phyloP scores from a whole-genome alignment of 176 grass and related monocot species.

The Paspalum notatum region DNA sequence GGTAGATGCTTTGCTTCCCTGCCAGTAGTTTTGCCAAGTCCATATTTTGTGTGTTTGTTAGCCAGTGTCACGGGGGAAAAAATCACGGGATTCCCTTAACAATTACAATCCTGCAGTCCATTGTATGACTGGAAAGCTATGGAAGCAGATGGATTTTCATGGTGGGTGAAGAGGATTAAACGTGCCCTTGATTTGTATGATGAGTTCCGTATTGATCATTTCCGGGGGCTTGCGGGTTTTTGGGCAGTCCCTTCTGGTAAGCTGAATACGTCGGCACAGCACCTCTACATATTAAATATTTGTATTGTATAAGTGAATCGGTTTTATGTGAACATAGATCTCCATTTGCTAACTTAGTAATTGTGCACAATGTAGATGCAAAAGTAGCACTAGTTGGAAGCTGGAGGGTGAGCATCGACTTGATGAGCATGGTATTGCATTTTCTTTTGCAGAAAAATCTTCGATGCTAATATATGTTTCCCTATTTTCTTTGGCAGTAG shows the following conservation, averaged over 20 bases:
- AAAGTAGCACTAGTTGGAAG: conserved; percentile 78
- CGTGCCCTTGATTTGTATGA: conserved; percentile 98
- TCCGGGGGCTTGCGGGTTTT: conserved; percentile 84
- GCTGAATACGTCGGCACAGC: conserved; percentile 25
- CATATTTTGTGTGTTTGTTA: conserved; percentile 27
- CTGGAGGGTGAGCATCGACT: conserved; percentile 79
- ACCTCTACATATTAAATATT: conserved; percentile 18
- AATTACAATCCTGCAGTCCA: conserved; percentile 58
- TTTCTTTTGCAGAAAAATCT: conserved; percentile 16
- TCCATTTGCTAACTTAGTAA: conserved; percentile 31
- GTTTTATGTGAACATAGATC: conserved; percentile 29
- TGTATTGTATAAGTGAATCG: conserved; percentile 26
- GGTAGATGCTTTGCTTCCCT: conserved; percentile 45
- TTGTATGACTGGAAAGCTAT: conserved; percentile 94
- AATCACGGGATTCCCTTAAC: conserved; percentile 20
- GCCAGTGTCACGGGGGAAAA: neutral
- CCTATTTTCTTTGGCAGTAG: conserved; percentile 73
- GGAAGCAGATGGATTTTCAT: conserved; percentile 75
- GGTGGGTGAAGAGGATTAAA: conserved; percentile 94
- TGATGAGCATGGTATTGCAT: conserved; percentile 8
- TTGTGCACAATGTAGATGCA: conserved; percentile 62
- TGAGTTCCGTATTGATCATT: conserved; percentile 98
- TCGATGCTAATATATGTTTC: conserved; percentile 42
- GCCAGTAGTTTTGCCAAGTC: neutral
- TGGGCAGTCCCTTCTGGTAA: conserved; percentile 94